Base-by-base conservation (phyloP, 768 basidiomycete species). In the Coprinopsis strossmayeri region DNA sequence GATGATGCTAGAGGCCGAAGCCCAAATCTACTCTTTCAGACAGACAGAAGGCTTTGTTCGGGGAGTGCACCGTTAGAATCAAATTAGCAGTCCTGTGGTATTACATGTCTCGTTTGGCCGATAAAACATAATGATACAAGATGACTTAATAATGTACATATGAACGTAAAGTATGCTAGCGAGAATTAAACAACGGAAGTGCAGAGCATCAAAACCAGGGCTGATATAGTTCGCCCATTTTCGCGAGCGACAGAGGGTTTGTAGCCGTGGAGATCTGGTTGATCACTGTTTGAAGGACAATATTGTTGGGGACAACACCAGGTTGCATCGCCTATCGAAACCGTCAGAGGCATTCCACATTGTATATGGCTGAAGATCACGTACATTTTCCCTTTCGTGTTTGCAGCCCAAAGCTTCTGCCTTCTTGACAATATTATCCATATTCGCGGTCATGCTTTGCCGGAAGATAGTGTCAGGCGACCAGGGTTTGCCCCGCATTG, bases 331-430 rank as follows among this genome's bases (percentile, higher is more conserved):
- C 58, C 53, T 62, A 54, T 5, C 42, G 34, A 48, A 44, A 28
- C 15, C 34, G 40, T 43, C 28, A 54, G 21, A 45, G 12, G 20
- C 5, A 21, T 47, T 23, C 18, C 3, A 18, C 3, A 28, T 15
- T 23, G 11, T 18, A 18, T 32, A 20, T 7, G 20, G 9, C 5
- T 13, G 32, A 46, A 18, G 40, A 25, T 42, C 2, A 53, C 65
- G 50, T 52, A 90, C 91, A 68, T 83, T 83, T 53, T 93, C 90
- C 45, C 91, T 76, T 60, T 94, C 92, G 25, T 80, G 63, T 65
- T 91, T 90, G 68, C 91, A 95, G 7, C 87, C 84, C 78, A 95
- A 79, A 0, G 78, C 72, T 63, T 91, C 87, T 3, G 89, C 87
- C 45, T 84, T 77, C 60, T 88, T 86, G 47, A 90, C 82, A 28